Evolutionary conservation across 2,329 filamentous ascomycete species (phyloP).

Genomic region (Clonostachys sp.): DNA sequence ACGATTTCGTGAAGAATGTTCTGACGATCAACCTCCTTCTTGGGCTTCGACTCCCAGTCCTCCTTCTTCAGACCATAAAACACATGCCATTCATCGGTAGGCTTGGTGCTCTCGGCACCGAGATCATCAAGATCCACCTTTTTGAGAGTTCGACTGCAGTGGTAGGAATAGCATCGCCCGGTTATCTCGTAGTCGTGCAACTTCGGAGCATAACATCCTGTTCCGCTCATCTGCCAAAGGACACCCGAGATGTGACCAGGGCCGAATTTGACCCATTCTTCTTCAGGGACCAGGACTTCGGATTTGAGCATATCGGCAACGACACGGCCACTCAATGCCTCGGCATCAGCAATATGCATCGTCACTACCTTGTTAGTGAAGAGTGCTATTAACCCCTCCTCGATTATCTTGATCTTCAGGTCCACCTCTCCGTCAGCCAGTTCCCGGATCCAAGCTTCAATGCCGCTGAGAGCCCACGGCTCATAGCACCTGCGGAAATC

Average conservation of each 20-base stretch:
- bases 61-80: constrained; percentile 84
- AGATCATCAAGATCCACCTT: constrained; percentile 85
- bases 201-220: constrained; percentile 84
- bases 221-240: constrained; percentile 86
- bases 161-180: constrained; percentile 86
- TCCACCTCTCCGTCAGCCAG: constrained; percentile 91
- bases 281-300: constrained; percentile 76
- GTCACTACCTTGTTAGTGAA: constrained; percentile 95
- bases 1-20: constrained; percentile 96
- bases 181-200: constrained; percentile 67
- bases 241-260: constrained; percentile 79
- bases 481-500: constrained; percentile 84
- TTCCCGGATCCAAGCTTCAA: constrained; percentile 80
- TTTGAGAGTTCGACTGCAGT: constrained; percentile 90
- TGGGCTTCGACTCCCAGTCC: constrained; percentile 63
- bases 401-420: constrained; percentile 76
- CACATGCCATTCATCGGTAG: constrained; percentile 76
- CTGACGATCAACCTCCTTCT: constrained; percentile 88
- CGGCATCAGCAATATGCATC: constrained; percentile 97
- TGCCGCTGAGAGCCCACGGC: constrained; percentile 89
- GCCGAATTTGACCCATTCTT: constrained; percentile 97
- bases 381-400: constrained; percentile 80
- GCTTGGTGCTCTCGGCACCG: constrained; percentile 62
- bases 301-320: constrained; percentile 75
- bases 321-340: constrained; percentile 74